These are phyloP conservation scores for Colletotrichum scovillei DNA, from an alignment of 2,329 filamentous ascomycete species.

Conservation along the genomic window DNA sequence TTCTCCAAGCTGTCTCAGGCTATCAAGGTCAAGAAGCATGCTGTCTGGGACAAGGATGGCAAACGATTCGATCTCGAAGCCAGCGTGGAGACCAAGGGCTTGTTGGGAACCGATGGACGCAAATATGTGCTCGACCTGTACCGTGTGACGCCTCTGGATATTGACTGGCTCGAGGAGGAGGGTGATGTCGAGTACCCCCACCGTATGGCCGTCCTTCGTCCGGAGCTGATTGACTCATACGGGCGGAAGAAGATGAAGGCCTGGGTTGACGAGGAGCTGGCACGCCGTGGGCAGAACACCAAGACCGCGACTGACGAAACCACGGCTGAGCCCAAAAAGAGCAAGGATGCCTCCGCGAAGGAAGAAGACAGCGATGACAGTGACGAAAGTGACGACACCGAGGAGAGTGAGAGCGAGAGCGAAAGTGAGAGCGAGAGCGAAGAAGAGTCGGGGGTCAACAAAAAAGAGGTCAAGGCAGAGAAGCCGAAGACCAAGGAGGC, in stretches of 20 bases:
- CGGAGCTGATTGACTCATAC: conserved; percentile 89
- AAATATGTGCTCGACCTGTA: conserved; percentile 99
- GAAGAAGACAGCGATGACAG: conserved; percentile 44
- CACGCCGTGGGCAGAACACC: conserved; percentile 64
- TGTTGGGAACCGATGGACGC: conserved; percentile 95
- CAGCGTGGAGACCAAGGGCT: conserved; percentile 96
- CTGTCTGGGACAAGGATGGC: conserved; percentile 97
- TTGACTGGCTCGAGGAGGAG: conserved; percentile 87
- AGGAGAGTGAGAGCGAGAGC: conserved; percentile 46
- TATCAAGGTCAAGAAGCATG: conserved; percentile 91
- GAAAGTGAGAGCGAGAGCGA: conserved; percentile 50
- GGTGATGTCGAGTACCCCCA: conserved; percentile 81
- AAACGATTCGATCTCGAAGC: conserved; percentile 92
- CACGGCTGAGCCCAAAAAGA: conserved; percentile 43
- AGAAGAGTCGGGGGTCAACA: conserved; percentile 48
- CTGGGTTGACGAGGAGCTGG: conserved; percentile 84
- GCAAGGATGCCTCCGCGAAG: conserved; percentile 32
- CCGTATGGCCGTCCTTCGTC: conserved; percentile 92
- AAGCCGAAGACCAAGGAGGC: conserved; percentile 46
- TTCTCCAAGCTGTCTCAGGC: conserved; percentile 94
- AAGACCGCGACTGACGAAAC: conserved; percentile 47
- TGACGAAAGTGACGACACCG: conserved; percentile 26
- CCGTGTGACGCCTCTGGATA: conserved; percentile 91
- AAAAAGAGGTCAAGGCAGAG: conserved; percentile 39
- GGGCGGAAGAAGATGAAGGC: conserved; percentile 88